Evolutionary conservation across 805 yeast genomes (phyloP), one percentile per base, ranked within the genome.

Genomic region (Scheffersomyces ergatensis): DNA sequence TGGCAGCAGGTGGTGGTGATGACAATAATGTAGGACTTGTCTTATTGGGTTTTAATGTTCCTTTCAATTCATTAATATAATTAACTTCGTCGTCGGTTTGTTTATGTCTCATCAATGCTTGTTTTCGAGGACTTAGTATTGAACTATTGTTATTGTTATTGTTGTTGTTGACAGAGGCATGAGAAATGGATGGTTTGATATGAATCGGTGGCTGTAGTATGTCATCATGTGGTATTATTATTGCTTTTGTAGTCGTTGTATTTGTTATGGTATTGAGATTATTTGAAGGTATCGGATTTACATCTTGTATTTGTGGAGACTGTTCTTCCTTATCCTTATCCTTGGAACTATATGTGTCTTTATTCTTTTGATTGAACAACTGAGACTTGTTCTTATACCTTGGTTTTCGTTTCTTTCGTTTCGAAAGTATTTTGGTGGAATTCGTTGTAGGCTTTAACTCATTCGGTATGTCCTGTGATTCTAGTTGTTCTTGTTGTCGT

Each of bases 91-190:
- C 64, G 42, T 49, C 60, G 39, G 57, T 60, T 35, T 54, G 56
- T 34, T 64, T 64, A 49, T 68, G 60, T 35, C 74, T 53, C 65
- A 65, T 57, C 4, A 69, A 48, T 7, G 72, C 48, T 49, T 63
- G 70, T 47, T 57, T 65, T 14, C 75, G 49, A 9, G 75, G 75
- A 38, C 70, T 63, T 48, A 57, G 20, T 14, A 24, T 23, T 17
- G 32, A 11, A 15, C 20, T 17, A 16, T 13, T 23, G 16, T 21
- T 21, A 21, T 5, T 16, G 31, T 20, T 19, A 21, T 33, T 5
- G 25, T 18, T 19, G 37, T 33, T 20, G 37, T 29, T 21, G 6
- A 33, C 21, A 29, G 32, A 32, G 12, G 24, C 32, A 7, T 33
- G 14, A 32, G 33, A 37, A 14, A 17, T 15, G 5, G 25, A 9